These are phyloP conservation scores for Populus euphratica DNA, from an alignment of 345 rosid species.

Conservation along the genomic window DNA sequence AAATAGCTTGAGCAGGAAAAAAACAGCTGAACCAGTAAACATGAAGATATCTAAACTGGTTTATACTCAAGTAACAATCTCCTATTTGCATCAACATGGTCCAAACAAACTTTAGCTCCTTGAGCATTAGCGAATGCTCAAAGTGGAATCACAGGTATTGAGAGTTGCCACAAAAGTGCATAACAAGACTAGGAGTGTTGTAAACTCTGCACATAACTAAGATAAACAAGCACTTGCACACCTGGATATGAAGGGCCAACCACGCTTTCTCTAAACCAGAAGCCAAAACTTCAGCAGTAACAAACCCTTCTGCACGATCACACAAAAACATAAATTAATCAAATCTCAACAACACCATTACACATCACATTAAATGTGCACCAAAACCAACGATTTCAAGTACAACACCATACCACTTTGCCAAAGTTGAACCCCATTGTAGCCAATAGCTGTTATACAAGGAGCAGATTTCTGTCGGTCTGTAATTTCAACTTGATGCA, in stretches of 20 bases:
- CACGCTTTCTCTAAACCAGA: slow-evolving; percentile 76
- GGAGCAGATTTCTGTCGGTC: slow-evolving; percentile 77
- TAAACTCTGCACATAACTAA: neutral
- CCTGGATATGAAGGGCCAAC: slow-evolving; percentile 85
- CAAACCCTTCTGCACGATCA: slow-evolving; percentile 54
- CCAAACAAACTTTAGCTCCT: neutral
- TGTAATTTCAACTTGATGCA: slow-evolving; percentile 46
- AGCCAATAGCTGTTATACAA: slow-evolving; percentile 72
- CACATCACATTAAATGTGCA: neutral
- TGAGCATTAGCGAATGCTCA: neutral
- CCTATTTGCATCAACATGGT: neutral
- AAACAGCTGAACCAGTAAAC: neutral
- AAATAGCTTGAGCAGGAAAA: slow-evolving; percentile 2
- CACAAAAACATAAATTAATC: slow-evolving; percentile 11
- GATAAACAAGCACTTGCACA: slow-evolving; percentile 19
- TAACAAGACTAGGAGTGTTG: neutral
- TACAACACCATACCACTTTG: slow-evolving; percentile 48
- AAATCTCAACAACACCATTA: neutral
- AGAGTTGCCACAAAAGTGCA: neutral
- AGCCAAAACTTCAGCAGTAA: slow-evolving; percentile 64
- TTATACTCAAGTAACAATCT: neutral
- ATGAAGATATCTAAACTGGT: neutral
- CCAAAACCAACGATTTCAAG: neutral
- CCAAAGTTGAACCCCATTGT: slow-evolving; percentile 83
- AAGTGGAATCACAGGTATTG: neutral